Evolutionary conservation across 805 yeast species (phyloP).

Genomic region (Pichia ethanolica): DNA sequence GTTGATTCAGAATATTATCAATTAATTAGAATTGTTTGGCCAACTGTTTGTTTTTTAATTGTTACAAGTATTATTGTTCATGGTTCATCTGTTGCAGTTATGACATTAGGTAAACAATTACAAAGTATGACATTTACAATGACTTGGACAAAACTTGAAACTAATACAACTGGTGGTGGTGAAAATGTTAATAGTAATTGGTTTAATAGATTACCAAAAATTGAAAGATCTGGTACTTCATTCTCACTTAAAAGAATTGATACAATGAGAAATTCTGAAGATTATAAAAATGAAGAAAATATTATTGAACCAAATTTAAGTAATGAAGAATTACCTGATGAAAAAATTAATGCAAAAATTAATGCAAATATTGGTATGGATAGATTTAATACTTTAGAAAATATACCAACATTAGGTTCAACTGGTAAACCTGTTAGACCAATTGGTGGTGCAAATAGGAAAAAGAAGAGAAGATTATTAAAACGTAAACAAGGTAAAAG

Average conservation of each 20-base stretch:
- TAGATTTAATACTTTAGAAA: slow-evolving; percentile 2
- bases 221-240: slow-evolving; percentile 65
- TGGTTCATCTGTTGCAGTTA: slow-evolving; percentile 52
- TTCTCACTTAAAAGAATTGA: slow-evolving; percentile 80
- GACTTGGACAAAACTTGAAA: slow-evolving; percentile 71
- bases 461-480: slow-evolving; percentile 40
- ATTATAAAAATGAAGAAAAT: background rate
- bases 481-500: slow-evolving; percentile 21
- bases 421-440: slow-evolving; percentile 49
- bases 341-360: slow-evolving; percentile 19
- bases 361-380: slow-evolving; percentile 14
- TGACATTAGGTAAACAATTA: slow-evolving; percentile 72
- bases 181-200: slow-evolving; percentile 62
- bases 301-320: slow-evolving; percentile 9
- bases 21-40: slow-evolving; percentile 37
- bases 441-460: slow-evolving; percentile 65
- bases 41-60: slow-evolving; percentile 45
- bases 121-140: slow-evolving; percentile 90
- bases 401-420: slow-evolving; percentile 9
- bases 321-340: slow-evolving; percentile 6
- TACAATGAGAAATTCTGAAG: slow-evolving; percentile 33
- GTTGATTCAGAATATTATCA: slow-evolving; percentile 20
- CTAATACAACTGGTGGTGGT: slow-evolving; percentile 35
- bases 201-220: slow-evolving; percentile 79
- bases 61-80: slow-evolving; percentile 52